Evolutionary conservation across 441 rosid species (phyloP).

Genomic region (Populus hybrid): DNA sequence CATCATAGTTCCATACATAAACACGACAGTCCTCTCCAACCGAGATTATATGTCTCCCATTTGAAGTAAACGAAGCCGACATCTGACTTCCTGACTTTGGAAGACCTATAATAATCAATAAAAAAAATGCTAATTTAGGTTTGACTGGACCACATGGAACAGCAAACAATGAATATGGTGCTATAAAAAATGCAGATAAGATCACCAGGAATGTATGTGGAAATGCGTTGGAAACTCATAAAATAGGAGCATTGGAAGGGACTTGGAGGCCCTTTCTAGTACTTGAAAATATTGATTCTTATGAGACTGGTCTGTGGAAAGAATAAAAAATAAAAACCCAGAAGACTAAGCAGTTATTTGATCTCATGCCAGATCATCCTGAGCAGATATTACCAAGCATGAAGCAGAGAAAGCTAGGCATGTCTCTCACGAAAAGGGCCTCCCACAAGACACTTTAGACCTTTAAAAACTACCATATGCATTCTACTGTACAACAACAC

Average conservation of each 20-base stretch:
- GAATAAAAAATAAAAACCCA: not conserved
- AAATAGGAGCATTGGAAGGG: not conserved
- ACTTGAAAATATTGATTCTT: not conserved
- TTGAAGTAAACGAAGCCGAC: conserved; percentile 72
- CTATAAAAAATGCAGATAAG: not conserved
- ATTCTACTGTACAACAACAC: no score
- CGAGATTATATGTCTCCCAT: conserved; percentile 72
- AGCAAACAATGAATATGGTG: conserved; percentile 1
- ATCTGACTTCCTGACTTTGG: conserved; percentile 62
- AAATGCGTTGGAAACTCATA: not conserved
- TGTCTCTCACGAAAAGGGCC: no score
- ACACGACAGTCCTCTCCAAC: conserved; percentile 71
- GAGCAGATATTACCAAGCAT: no score
- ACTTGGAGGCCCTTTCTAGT: not conserved
- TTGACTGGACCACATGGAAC: conserved; percentile 4
- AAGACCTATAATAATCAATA: conserved; percentile 41
- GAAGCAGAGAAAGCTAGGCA: no score
- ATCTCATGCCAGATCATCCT: no score
- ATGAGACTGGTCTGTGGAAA: not conserved
- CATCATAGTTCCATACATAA: conserved; percentile 66
- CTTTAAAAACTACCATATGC: no score
- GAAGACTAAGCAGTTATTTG: not conserved
- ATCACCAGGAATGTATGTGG: not conserved
- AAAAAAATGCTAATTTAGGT: not conserved
- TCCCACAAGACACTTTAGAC: no score